These are phyloP conservation scores for Penicillium desertorum DNA, from an alignment of 495 filamentous ascomycete genomes.

Conservation along the genomic window DNA sequence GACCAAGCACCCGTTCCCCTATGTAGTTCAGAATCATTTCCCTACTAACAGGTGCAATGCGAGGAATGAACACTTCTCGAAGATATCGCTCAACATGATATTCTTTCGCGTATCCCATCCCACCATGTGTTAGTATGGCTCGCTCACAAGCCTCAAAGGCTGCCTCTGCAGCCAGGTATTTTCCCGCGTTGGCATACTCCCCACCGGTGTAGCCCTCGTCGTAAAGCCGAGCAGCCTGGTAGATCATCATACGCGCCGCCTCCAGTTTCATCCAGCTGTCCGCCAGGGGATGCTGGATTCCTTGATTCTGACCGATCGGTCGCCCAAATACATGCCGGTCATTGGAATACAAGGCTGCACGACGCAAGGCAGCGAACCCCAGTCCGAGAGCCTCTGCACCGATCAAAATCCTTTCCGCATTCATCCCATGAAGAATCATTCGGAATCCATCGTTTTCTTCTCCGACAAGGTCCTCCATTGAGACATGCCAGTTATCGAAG, in stretches of 20 bases:
- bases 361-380: conserved; percentile 66
- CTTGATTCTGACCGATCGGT: conserved; percentile 71
- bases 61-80: conserved; percentile 68
- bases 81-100: conserved; percentile 78
- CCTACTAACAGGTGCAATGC: conserved; percentile 70
- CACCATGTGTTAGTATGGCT: conserved; percentile 64
- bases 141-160: conserved; percentile 72
- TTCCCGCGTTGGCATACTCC: conserved; percentile 39
- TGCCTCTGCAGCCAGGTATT: conserved; percentile 76
- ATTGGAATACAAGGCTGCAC: conserved; percentile 63
- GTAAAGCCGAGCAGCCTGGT: conserved; percentile 72
- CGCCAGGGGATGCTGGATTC: conserved; percentile 70
- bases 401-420: conserved; percentile 72
- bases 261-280: conserved; percentile 74
- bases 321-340: conserved; percentile 67
- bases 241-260: conserved; percentile 72
- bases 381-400: conserved; percentile 75
- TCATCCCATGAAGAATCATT: conserved; percentile 78
- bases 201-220: conserved; percentile 42
- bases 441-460: conserved; percentile 69
- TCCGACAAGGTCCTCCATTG: conserved; percentile 59
- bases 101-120: conserved; percentile 77
- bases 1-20: conserved; percentile 61
- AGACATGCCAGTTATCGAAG: conserved; percentile 68
- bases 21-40: conserved; percentile 82